Evolutionary conservation across 2,329 filamentous ascomycete species (phyloP), one percentile per base, ranked within the genome.

Genomic region (Penicillium sp.): DNA sequence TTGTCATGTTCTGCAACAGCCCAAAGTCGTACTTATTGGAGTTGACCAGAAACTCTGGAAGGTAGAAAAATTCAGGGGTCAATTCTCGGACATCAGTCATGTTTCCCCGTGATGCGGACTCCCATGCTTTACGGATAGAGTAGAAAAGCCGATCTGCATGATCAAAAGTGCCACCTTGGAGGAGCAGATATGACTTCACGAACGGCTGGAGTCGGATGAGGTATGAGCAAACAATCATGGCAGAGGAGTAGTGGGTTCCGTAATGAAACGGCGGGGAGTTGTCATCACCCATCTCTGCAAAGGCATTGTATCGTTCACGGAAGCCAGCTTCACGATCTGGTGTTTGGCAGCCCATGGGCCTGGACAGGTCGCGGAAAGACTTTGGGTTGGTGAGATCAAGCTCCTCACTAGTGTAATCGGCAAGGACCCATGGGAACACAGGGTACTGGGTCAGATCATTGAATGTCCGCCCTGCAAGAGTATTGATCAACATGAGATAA

Each of bases 371-470:
- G 62, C 95, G 86, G 75, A 96, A 99, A 3, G 87, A 91, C 43
- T 87, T 86, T 1, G 93, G 92, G 67, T 98, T 86, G 35, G 86
- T 87, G 44, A 99, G 78, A 69, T 99, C 92, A 11, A 99, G 81
- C 71, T 97, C 92, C 19, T 96, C 89, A 66, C 93, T 98, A 0
- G 90, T 93, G 72, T 99, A 99, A 70, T 99, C 93, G 0, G 95
- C 93, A 46, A 99, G 79, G 3, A 99, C 88, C 95, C 95, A 99
- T 0, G 95, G 95, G 63, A 99, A 99, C 19, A 99, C 93, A 0
- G 95, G 95, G 68, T 99, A 99, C 69, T 99, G 96, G 0, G 95
- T 99, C 19, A 99, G 81, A 70, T 99, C 95, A 70, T 99, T 99
- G 79, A 99, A 99, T 0, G 95, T 98, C 52, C 95, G 84, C 2